These are phyloP conservation scores for Psophocarpus tetragonolobus DNA, from an alignment of 306 rosid genomes.

Conservation along the genomic window DNA sequence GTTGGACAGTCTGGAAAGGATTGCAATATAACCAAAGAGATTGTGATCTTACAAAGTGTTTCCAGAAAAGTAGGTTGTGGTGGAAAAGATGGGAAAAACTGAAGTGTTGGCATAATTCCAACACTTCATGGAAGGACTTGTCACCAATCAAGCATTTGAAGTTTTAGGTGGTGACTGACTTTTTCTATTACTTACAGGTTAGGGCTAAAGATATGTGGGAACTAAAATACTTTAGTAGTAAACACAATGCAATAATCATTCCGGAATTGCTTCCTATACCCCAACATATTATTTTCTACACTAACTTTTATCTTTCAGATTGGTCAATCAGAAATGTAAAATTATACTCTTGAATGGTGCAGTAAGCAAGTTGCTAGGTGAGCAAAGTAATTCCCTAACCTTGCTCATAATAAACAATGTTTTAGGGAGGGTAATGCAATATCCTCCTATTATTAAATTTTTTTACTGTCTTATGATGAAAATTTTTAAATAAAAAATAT, in stretches of 20 bases:
- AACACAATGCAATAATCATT: neutral
- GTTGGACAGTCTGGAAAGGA: slow-evolving; percentile 22
- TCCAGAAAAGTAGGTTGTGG: neutral
- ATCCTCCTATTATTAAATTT: too few relatives aligned
- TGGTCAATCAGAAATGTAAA: too few relatives aligned
- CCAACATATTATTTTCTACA: too few relatives aligned
- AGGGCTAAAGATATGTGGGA: neutral
- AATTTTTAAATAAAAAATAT: too few relatives aligned
- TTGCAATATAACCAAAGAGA: neutral
- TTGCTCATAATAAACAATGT: neutral
- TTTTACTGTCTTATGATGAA: too few relatives aligned
- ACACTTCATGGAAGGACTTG: slow-evolving; percentile 4
- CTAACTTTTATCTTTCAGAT: too few relatives aligned
- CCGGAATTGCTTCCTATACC: too few relatives aligned
- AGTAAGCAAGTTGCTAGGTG: too few relatives aligned
- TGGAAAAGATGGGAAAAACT: slow-evolving; percentile 3
- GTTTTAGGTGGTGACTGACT: neutral
- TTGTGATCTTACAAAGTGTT: slow-evolving; percentile 3
- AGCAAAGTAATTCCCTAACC: too few relatives aligned
- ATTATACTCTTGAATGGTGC: too few relatives aligned
- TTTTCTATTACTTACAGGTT: neutral
- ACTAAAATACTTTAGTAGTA: neutral
- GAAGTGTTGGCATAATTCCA: slow-evolving; percentile 16
- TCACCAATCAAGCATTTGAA: slow-evolving; percentile 11
- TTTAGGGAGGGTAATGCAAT: neutral